Evolutionary conservation across 306 rosid genomes (phyloP), one percentile per base, ranked within the genome.

Genomic region (Cucurbita maxima): DNA sequence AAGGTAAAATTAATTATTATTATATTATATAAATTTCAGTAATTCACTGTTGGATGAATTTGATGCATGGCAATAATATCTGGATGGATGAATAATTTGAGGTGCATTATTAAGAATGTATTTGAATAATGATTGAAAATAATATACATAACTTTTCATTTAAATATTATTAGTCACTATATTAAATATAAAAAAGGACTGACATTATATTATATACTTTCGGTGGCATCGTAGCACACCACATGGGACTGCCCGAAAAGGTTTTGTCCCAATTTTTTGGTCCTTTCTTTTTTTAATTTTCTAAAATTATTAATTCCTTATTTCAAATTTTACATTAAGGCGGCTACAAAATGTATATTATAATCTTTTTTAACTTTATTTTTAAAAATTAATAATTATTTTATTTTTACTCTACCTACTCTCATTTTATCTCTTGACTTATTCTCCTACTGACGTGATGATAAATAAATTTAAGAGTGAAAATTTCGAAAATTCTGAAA

Each of bases 221-320:
- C 73, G 73, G 73, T 68, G 73, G 56, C 73, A 45, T 45, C 41
- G 19, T 19, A 67, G 45, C 73, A 68, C 11, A 68, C 41, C 73
- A 68, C 56, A 68, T 68, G 73, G 73, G 57, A 45, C 38, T 68
- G 57, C 73, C 47, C 56, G 47, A 68, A 66, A 20, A 48, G 56
- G 0, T 68, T 68, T 47, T 44, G 54, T 47, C 73, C 73, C 40
- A 45, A 45, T 19, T 22, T 67, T 30, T 20, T 45, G 13, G 52
- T 25, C 41, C 22, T 3, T 44, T 66, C 50, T 19, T 10, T 11
- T 43, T 0, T 11, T 43, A 1, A 11, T 43, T 11, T 66, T 66
- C 71, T 9, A 10, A 41, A 41, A 41, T 18, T n/a, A n/a, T 57
- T 55, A 38, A 14, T 36, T 40, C 6, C 3, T 13, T 57, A 18